These are phyloP conservation scores for Ceratocystis variospora DNA, from an alignment of 2,329 filamentous ascomycete genomes.

Conservation along the genomic window DNA sequence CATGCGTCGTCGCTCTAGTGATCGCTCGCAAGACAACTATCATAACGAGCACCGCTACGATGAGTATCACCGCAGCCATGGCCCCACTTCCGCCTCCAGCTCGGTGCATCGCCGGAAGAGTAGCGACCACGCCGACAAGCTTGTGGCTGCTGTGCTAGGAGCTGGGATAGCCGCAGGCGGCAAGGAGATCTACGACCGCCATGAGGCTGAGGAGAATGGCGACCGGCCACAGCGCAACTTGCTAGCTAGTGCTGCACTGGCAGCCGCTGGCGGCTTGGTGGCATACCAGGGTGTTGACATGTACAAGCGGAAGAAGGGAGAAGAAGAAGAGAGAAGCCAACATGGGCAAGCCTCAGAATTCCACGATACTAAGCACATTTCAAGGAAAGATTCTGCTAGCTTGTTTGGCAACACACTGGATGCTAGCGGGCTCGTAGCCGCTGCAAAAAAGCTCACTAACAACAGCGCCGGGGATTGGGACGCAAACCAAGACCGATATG, in stretches of 20 bases:
- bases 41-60: conserved; percentile 39
- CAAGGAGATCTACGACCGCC: conserved; percentile 53
- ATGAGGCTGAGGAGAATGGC: conserved; percentile 38
- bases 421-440: conserved; percentile 47
- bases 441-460: conserved; percentile 45
- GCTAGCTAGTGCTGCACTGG: conserved; percentile 45
- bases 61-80: conserved; percentile 34
- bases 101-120: conserved; percentile 35
- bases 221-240: conserved; percentile 42
- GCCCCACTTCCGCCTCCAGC: conserved; percentile 42
- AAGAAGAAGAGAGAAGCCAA: conserved; percentile 25
- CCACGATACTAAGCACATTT: conserved; percentile 39
- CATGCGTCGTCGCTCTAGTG: conserved; percentile 49
- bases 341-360: conserved; percentile 44
- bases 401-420: conserved; percentile 50
- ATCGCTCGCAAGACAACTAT: conserved; percentile 38
- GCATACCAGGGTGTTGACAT: conserved; percentile 50
- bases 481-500: conserved; percentile 35
- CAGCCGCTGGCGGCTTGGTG: conserved; percentile 49
- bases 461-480: conserved; percentile 32
- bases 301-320: conserved; percentile 45
- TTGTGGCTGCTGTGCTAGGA: conserved; percentile 51
- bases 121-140: conserved; percentile 50
- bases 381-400: conserved; percentile 49
- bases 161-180: conserved; percentile 50